Percentiles rank a stretch among this genome's conserved stretches.
These are phyloP conservation scores for Ettlia oleoabundans DNA, from an alignment of 139 green algal species.

Conservation along the genomic window DNA sequence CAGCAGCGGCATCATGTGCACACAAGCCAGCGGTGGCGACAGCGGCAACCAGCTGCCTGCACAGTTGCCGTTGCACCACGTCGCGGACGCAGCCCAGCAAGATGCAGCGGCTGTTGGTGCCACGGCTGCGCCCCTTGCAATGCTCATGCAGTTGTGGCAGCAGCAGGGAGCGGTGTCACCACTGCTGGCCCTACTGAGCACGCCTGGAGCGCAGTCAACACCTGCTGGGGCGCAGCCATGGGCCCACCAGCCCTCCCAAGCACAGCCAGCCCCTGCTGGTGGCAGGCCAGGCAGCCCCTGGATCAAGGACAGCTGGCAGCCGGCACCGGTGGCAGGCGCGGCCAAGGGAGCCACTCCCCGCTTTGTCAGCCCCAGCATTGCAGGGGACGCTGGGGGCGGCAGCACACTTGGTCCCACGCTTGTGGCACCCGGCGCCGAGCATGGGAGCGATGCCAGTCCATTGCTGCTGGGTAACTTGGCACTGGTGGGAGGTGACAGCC, in stretches of 20 bases:
- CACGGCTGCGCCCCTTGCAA: neutral
- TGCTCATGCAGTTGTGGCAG: slow-evolving; percentile 15
- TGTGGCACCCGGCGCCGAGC: too few relatives aligned
- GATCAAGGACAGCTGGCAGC: slow-evolving; percentile 6
- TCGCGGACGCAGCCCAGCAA: neutral
- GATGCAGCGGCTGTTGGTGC: neutral
- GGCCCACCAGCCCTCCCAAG: neutral
- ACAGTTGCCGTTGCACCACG: too few relatives aligned
- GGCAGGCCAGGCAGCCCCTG: slow-evolving; percentile 3
- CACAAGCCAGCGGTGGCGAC: neutral
- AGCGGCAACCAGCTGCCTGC: neutral
- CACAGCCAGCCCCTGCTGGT: neutral
- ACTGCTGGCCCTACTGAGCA: slow-evolving; percentile 10
- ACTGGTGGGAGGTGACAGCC: too few relatives aligned
- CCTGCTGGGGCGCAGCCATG: neutral
- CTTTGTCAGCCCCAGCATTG: slow-evolving; percentile 10
- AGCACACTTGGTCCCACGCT: neutral
- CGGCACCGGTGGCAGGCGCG: slow-evolving; percentile 12
- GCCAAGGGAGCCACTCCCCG: slow-evolving; percentile 18
- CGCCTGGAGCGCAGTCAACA: neutral
- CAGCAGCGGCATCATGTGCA: slow-evolving; percentile 32
- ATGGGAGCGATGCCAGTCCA: too few relatives aligned
- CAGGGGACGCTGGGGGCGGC: neutral
- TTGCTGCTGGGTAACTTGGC: too few relatives aligned
- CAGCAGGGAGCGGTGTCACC: slow-evolving; percentile 16